Evolutionary conservation across 768 basidiomycete species (phyloP).

Genomic region (Amanita phalloides): DNA sequence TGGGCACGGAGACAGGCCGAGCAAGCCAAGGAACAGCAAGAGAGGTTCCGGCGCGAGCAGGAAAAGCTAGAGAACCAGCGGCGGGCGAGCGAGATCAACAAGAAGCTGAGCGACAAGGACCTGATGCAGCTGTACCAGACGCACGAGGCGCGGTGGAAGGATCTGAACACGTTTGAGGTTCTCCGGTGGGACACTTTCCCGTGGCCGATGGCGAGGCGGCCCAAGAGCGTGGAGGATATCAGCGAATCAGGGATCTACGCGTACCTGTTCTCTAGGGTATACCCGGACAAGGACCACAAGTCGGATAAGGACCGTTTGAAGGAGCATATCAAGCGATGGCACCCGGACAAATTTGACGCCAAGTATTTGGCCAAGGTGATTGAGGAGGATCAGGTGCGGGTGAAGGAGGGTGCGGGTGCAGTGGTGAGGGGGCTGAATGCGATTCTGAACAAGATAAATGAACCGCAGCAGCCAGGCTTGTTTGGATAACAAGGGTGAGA

Average conservation of each 20-base stretch:
- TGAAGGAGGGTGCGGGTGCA: conserved; percentile 60
- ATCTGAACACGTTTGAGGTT: conserved; percentile 26
- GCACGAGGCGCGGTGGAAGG: conserved; percentile 56
- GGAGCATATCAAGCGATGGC: conserved; percentile 69
- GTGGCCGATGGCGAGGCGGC: conserved; percentile 59
- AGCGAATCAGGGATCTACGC: conserved; percentile 42
- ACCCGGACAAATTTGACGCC: conserved; percentile 75
- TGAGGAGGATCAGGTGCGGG: conserved; percentile 52
- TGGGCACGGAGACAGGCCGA: conserved; percentile 58
- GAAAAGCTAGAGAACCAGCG: conserved; percentile 49
- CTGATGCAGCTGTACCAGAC: conserved; percentile 42
- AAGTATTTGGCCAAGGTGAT: conserved; percentile 54
- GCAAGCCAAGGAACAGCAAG: conserved; percentile 53
- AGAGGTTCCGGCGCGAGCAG: conserved; percentile 60
- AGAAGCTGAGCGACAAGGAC: conserved; percentile 32
- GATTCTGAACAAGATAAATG: conserved; percentile 44
- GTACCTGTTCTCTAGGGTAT: conserved; percentile 49
- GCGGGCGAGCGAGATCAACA: conserved; percentile 35
- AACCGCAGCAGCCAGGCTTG: neutral
- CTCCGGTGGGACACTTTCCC: conserved; percentile 62
- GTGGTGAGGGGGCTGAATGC: conserved; percentile 68
- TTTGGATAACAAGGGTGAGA: neutral
- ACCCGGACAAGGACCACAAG: conserved; percentile 43
- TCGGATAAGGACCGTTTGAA: conserved; percentile 60
- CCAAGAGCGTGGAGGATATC: conserved; percentile 50